Conservation (phyloP, 306 rosid genomes). For the Cucurbita pepo region DNA sequence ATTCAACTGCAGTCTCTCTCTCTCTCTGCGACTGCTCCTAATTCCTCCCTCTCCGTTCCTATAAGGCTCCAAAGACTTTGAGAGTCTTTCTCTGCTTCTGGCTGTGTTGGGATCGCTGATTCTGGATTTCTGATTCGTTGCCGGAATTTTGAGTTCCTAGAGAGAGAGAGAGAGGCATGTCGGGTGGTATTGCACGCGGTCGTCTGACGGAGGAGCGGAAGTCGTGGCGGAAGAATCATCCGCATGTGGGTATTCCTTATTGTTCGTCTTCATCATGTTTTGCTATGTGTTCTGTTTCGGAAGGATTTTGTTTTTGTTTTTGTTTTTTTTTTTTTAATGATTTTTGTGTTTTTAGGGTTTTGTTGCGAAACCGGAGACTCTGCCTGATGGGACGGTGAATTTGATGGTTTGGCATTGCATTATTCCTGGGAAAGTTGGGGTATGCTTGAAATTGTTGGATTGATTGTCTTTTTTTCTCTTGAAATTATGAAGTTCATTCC, state of each 20-base stretch:
- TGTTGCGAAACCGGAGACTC: constrained; percentile 83
- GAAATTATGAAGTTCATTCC: not conserved
- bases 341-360: constrained; percentile 51
- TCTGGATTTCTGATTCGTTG: not conserved
- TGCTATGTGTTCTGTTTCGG: not conserved
- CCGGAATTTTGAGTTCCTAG: not conserved
- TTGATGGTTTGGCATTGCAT: constrained; percentile 98
- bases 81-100: not conserved
- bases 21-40: not conserved
- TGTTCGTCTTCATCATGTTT: not conserved
- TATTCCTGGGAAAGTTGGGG: constrained; percentile 80
- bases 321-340: not conserved
- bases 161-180: constrained; percentile 9
- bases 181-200: constrained; percentile 81
- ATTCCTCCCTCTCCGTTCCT: not conserved
- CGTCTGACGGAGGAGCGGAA: constrained; percentile 84
- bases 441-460: constrained; percentile 10
- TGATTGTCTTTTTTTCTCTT: not conserved
- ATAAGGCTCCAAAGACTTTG: not conserved
- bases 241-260: constrained; percentile 50
- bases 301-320: not conserved
- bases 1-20: not conserved
- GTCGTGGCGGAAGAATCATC: constrained; percentile 92
- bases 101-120: not conserved
- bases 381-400: constrained; percentile 64